Base-by-base conservation (phyloP, 2,329 filamentous ascomycete genomes). In the Fusarium udum region DNA sequence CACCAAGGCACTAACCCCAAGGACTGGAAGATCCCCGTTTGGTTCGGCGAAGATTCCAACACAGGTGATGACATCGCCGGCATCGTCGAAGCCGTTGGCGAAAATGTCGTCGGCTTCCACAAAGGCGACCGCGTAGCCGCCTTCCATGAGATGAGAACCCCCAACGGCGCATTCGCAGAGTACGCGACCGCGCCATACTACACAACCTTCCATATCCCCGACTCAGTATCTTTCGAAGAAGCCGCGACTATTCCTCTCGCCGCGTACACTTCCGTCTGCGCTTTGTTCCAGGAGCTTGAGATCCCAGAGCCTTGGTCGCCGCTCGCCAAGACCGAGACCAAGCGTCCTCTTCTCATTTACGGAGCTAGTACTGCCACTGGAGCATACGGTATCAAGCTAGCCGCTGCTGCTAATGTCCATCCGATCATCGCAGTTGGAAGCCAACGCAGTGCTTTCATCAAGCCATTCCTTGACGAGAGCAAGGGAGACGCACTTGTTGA, bases 371-470 rank as follows among this genome's bases (percentile, higher is more conserved):
- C 85, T 1, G 85, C 88, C 0, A 88, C 90, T 0, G 90, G 89
- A 11, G 83, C 87, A 6, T 91, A 86, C 69, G 88, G 85, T 1
- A 84, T 91, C 61, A 88, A 92, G 74, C 82, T 92, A 3, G n/a
- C 86, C 8, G 76, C 73, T 0, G 79, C 69, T 7, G 80, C 84
- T 5, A 87, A 88, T 62, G 86, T 91, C 31, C 88, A 90, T 72
- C 89, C 90, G 0, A 83, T 91, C 39, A 89, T 91, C 67, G 85
- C 84, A 8, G 81, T 92, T 22, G 88, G 88, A 2, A 89, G 90
- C 7, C 43, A 67, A 22, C 31, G 58, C 1, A 71, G 61, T 16
- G 31, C 52, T 3, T 72, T 73, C 1, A 37, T 75, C 14, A 62
- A 42, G 12, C 34, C 60, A 0, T 61, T 74, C 46, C 40, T 75